A percentile compares a stretch with the other conserved stretches of the same genome.
phyloP scores from a whole-genome alignment of 208 protist species.

The Novymonas esmeraldas region DNA sequence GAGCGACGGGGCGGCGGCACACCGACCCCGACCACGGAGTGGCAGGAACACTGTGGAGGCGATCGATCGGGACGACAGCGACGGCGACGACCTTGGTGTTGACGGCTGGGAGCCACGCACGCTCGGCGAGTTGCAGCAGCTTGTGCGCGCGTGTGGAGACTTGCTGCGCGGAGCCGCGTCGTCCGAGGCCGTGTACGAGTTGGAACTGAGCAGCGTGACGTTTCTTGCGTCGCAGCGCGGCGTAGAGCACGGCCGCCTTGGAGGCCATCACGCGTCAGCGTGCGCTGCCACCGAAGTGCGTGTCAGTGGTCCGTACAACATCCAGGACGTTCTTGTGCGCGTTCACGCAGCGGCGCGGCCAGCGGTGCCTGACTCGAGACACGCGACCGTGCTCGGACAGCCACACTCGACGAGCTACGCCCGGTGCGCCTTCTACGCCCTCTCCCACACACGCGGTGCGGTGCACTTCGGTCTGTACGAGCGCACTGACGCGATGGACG shows the following conservation, averaged over 20 bases:
- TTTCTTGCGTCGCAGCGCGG: not conserved
- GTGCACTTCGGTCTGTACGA: conserved; percentile 2
- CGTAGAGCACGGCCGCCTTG: not conserved
- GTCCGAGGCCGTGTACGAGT: conserved; percentile 10
- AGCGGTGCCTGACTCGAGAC: not conserved
- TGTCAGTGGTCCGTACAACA: conserved; percentile 20
- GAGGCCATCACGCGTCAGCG: no score
- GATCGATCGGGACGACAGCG: conserved; percentile 32
- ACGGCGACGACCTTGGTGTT: conserved; percentile 4
- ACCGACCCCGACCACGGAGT: no score
- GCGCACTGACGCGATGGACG: not conserved
- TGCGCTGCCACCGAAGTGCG: not conserved
- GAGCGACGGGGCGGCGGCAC: no score
- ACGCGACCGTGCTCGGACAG: not conserved
- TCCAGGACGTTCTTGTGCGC: not conserved
- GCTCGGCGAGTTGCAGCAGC: conserved; percentile 15
- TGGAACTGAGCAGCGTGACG: conserved; percentile 9
- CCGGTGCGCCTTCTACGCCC: not conserved
- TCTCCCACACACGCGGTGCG: not conserved
- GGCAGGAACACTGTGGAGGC: no score
- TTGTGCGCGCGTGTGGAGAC: conserved; percentile 6
- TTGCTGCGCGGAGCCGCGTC: not conserved
- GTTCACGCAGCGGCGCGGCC: not conserved
- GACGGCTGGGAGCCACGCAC: not conserved
- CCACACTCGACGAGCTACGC: no score